A percentile compares a stretch with the other conserved stretches of the same genome.
Conservation (phyloP, 345 rosid species). For the Hirschfeldia incana region DNA sequence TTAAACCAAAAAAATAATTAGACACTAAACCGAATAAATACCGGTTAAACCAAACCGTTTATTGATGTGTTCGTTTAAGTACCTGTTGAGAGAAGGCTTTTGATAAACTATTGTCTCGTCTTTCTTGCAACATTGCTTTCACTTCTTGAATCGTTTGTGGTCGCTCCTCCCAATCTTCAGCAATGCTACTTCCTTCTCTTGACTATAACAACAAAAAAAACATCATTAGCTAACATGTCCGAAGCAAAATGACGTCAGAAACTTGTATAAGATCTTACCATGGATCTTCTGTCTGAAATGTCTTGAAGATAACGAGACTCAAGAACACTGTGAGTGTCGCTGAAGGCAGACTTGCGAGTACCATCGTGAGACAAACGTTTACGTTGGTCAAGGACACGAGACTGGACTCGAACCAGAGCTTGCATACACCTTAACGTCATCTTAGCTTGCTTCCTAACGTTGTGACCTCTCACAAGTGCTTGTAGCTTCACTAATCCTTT, state of each 20-base stretch:
- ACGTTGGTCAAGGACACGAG: conserved; percentile 75
- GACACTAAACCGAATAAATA: neutral
- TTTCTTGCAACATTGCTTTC: conserved; percentile 73
- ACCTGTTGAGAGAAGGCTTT: conserved; percentile 70
- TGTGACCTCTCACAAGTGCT: conserved; percentile 85
- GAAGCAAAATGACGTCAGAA: neutral
- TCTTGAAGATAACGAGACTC: conserved; percentile 67
- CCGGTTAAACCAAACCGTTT: neutral
- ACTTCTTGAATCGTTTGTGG: conserved; percentile 74
- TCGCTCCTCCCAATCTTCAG: conserved; percentile 76
- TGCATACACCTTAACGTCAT: conserved; percentile 86
- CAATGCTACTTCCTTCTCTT: conserved; percentile 74
- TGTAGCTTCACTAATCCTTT: conserved; percentile 80
- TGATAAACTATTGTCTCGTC: conserved; percentile 58
- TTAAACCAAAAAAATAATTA: neutral
- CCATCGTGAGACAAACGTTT: conserved; percentile 69
- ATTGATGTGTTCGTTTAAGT: neutral
- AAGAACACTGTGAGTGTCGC: conserved; percentile 54
- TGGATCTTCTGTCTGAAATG: conserved; percentile 67
- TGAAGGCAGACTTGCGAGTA: conserved; percentile 61
- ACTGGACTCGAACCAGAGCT: conserved; percentile 77
- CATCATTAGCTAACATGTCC: neutral
- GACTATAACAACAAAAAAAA: conserved; percentile 42
- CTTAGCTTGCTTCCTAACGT: conserved; percentile 83
- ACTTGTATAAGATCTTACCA: conserved; percentile 24